Percentiles rank a stretch among this genome's conserved stretches.
These are phyloP conservation scores for Diddensiella caesifluorescens DNA, from an alignment of 805 yeast species.

Conservation along the genomic window DNA sequence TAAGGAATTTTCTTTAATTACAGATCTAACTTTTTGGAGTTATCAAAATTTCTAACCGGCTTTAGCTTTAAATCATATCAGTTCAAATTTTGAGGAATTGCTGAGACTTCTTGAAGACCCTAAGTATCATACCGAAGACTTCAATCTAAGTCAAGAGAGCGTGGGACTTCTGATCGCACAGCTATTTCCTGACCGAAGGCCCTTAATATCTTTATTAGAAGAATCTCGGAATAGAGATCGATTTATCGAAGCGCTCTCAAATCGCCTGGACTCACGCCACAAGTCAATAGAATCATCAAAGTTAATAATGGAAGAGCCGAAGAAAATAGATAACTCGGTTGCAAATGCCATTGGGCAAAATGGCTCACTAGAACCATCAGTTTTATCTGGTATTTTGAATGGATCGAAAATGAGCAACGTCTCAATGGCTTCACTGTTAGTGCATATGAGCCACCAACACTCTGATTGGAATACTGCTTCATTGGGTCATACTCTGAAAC, in stretches of 20 bases:
- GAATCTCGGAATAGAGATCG: not conserved
- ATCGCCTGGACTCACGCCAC: too few species aligned
- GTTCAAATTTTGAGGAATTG: not conserved
- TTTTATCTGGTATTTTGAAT: too few species aligned
- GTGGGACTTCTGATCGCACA: not conserved
- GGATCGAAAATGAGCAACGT: not conserved
- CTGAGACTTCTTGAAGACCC: not conserved
- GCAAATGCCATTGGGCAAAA: not conserved
- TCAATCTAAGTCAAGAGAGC: not conserved
- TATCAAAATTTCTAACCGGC: not conserved
- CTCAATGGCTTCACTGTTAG: not conserved
- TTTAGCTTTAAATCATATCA: not conserved
- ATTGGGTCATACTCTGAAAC: not conserved
- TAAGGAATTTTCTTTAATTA: too few species aligned
- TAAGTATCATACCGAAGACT: not conserved
- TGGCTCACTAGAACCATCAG: conserved; percentile 1
- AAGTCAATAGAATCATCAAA: not conserved
- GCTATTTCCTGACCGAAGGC: not conserved
- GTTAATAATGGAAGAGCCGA: not conserved
- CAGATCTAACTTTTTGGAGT: too few species aligned
- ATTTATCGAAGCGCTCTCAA: not conserved
- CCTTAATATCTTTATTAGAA: too few species aligned
- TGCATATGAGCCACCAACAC: too few species aligned
- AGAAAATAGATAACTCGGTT: not conserved
- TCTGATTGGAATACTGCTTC: not conserved